Evolutionary conservation across 2,329 filamentous ascomycete genomes (phyloP), one percentile per base, ranked within the genome.

Genomic region (Penicillium sclerotiorum): DNA sequence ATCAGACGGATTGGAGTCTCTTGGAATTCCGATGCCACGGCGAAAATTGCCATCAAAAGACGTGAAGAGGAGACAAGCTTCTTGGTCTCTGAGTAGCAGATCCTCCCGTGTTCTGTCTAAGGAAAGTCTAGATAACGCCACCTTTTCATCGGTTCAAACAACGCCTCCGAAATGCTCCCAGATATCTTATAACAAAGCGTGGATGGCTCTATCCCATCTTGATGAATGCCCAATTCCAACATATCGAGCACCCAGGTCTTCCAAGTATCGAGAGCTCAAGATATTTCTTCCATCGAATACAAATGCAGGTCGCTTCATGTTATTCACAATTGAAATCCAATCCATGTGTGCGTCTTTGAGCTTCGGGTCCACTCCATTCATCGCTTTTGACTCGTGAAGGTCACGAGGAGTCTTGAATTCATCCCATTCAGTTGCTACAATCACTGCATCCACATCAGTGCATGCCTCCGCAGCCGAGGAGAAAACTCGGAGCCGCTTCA

Each of bases 361-460:
- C 25, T 7, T 28, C 7, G 7, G 25, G 7, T 7, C 25, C 25
- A 28, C 12, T 28, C 12, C 12, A 7, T 28, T 28, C 25, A 28
- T 7, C 25, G 25, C 25, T 12, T 7, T 28, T 28, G 7, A 12
- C 12, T 28, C 25, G 7, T 28, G 12, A 28, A 28, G 7, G 25
- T 7, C 25, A 7, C 12, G 7, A 12, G 25, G 25, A 12, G 36
- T 38, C 36, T 38, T 38, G 17, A 58, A 58, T 13, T 58, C 55
- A 35, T 56, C 53, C 33, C 56, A 58, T 18, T 58, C 55, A 12
- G 55, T 58, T 23, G 56, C 53, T 27, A 58, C 48, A 11, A 58
- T 30, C 13, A 58, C 49, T 8, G 55, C 55, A 32, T 56, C 56
- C 1, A 53, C 49, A 13, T 44, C 54, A 5, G 50, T 43, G 8